Conservation (phyloP, 164 flowering plant genomes). For the Platanus orientalis region DNA sequence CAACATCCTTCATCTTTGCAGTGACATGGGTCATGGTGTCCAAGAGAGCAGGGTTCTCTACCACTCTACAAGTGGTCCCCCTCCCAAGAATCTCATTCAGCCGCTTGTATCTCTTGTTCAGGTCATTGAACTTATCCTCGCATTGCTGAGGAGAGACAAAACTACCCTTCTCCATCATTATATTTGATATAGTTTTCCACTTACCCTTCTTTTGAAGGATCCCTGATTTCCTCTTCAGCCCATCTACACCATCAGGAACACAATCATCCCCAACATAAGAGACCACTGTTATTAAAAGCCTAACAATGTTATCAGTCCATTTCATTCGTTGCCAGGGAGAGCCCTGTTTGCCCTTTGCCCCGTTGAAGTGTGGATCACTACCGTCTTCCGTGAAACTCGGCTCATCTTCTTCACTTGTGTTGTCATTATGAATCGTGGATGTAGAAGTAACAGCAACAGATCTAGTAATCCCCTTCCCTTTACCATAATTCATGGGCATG, state of each 20-base stretch:
- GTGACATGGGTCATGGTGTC: conserved; percentile 51
- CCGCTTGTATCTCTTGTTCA: conserved; percentile 65
- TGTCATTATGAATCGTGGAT: conserved; percentile 6
- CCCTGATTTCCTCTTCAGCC: conserved; percentile 43
- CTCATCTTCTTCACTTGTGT: conserved; percentile 48
- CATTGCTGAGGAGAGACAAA: conserved; percentile 75
- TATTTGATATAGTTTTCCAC: conserved; percentile 59
- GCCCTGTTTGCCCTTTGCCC: conserved; percentile 34
- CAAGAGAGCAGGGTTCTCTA: conserved; percentile 56
- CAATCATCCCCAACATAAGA: conserved; percentile 59
- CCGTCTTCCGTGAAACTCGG: conserved; percentile 36
- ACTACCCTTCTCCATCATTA: conserved; percentile 48
- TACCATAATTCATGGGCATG: conserved; percentile 22
- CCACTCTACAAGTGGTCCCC: conserved; percentile 55
- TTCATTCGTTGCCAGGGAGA: conserved; percentile 67
- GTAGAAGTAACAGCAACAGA: background rate
- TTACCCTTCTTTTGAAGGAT: conserved; percentile 56
- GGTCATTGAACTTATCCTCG: conserved; percentile 69
- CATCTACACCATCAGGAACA: conserved; percentile 26
- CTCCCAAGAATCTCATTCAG: conserved; percentile 64
- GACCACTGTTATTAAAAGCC: conserved; percentile 54
- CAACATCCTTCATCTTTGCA: conserved; percentile 50
- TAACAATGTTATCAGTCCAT: conserved; percentile 53
- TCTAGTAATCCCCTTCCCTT: conserved; percentile 28
- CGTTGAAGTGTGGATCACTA: conserved; percentile 20